Percentiles rank a stretch among this genome's conserved stretches.
phyloP scores from a whole-genome alignment of 257 asterid species.

The Lithospermum erythrorhizon region DNA sequence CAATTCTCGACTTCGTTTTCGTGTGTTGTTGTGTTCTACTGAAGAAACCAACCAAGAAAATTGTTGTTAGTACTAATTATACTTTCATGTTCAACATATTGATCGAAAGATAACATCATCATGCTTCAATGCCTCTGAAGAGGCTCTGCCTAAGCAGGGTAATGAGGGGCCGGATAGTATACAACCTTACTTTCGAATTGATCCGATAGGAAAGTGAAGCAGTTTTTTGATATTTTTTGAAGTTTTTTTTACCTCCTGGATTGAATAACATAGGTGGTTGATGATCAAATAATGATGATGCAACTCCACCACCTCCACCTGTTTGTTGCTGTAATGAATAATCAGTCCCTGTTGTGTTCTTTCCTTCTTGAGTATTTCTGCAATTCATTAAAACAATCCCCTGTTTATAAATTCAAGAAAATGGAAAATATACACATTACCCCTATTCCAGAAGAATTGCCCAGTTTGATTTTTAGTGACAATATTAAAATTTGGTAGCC shows the following conservation, averaged over 20 bases:
- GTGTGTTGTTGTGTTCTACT: slow-evolving; percentile 18
- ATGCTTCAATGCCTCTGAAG: too few relatives aligned
- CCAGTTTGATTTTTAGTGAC: too few relatives aligned
- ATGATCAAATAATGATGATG: slow-evolving; percentile 19
- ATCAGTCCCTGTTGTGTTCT: slow-evolving; percentile 12
- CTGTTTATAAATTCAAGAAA: not conserved
- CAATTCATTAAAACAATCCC: slow-evolving; percentile 1
- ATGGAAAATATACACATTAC: not conserved
- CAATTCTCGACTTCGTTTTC: slow-evolving; percentile 29
- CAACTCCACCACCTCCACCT: slow-evolving; percentile 13
- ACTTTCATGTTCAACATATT: too few relatives aligned
- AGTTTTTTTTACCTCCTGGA: slow-evolving; percentile 18
- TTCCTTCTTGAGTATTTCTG: slow-evolving; percentile 29
- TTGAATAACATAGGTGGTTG: slow-evolving; percentile 23
- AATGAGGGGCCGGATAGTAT: too few relatives aligned
- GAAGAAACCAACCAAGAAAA: not conserved
- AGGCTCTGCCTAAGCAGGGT: too few relatives aligned
- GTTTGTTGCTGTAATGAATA: slow-evolving; percentile 17
- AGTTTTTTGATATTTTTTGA: not conserved
- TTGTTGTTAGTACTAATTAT: not conserved
- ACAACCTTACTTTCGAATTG: too few relatives aligned
- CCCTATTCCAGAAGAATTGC: too few relatives aligned
- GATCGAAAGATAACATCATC: not conserved
- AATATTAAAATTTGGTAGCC: too few relatives aligned
- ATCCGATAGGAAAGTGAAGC: too few relatives aligned